Conservation (phyloP, 2,329 filamentous ascomycete species). For the Fusarium mangiferae region DNA sequence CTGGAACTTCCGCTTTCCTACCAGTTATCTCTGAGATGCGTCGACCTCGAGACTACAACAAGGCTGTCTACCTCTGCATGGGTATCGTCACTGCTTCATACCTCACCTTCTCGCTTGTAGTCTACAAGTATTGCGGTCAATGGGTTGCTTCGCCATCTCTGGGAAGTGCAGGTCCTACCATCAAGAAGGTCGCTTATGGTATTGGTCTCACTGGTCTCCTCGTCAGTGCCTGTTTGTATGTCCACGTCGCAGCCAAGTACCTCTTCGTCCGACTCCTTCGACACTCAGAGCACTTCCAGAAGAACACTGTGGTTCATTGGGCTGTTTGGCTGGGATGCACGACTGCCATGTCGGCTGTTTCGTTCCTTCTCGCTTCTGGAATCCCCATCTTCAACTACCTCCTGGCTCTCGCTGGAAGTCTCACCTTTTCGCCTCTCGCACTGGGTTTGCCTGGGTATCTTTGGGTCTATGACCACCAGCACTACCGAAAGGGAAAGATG, state of each 20-base stretch:
- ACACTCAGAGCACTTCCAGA: conserved; percentile 50
- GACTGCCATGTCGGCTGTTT: conserved; percentile 24
- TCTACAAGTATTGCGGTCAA: conserved; percentile 46
- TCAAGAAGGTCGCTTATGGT: conserved; percentile 49
- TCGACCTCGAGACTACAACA: conserved; percentile 38
- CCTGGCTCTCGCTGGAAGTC: conserved; percentile 45
- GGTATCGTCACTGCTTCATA: conserved; percentile 43
- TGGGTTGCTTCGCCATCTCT: conserved; percentile 46
- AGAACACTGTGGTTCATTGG: conserved; percentile 51
- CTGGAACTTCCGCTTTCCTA: conserved; percentile 50
- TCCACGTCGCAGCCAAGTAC: conserved; percentile 54
- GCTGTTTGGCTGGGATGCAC: conserved; percentile 50
- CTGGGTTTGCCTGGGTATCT: conserved; percentile 44
- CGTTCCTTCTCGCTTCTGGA: conserved; percentile 38
- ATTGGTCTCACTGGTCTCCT: conserved; percentile 45
- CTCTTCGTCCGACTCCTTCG: conserved; percentile 53
- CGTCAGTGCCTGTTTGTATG: conserved; percentile 48
- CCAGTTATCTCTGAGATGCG: conserved; percentile 68
- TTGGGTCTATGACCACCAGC: conserved; percentile 32
- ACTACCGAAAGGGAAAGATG: conserved; percentile 5
- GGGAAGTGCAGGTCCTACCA: conserved; percentile 42
- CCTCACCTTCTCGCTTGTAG: conserved; percentile 45
- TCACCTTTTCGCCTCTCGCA: conserved; percentile 47
- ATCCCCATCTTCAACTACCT: conserved; percentile 48
- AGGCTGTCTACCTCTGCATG: conserved; percentile 40